Base-by-base conservation (phyloP, 2,329 filamentous ascomycete genomes). In the Periconia digitata region DNA sequence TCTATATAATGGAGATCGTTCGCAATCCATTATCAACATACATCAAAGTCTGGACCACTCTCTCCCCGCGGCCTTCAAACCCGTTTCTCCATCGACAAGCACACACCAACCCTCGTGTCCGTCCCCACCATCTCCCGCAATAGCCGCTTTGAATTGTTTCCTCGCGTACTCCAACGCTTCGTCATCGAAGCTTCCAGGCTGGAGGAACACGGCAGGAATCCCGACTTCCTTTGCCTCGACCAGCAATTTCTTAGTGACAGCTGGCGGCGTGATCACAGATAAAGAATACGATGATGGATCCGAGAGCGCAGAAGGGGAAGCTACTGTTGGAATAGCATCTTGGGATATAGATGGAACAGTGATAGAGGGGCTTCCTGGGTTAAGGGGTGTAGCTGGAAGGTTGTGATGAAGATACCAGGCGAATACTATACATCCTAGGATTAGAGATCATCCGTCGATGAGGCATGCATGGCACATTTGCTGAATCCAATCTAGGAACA, bases 171-270 rank as follows among this genome's bases (percentile, higher is more conserved):
- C 75, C 53, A 96, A 67, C 18, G 90, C 87, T 49, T 84, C 83
- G 43, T 88, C 83, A 67, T 96, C 85, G 66, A 88, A 97, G 15
- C 85, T 92, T 1, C 92, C 94, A 0, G 94, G 94, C 74, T 97
- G 94, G 56, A 97, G 75, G 60, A 62, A 70, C 8, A 70, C 64
- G 1, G 21, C 89, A 81, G 16, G 83, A 80, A 38, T 95, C 75
- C 3, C 91, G 86, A 10, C 87, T 77, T 47, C 81, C 76, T 70
- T 88, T 0, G 92, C 94, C 70, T 95, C 88, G 53, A 85, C 78
- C 35, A 97, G 76, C 7, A 95, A 76, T 62, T 84, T 75, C 50
- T 86, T 79, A 1, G 94, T 96, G 23, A 89, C 84, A 2, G 79
- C 72, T 0, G 94, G 92, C 3, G 90, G 90, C 12, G 94, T 97